phyloP scores from a whole-genome alignment of 352 stramenopile genomes.

The Pythium inflatum region DNA sequence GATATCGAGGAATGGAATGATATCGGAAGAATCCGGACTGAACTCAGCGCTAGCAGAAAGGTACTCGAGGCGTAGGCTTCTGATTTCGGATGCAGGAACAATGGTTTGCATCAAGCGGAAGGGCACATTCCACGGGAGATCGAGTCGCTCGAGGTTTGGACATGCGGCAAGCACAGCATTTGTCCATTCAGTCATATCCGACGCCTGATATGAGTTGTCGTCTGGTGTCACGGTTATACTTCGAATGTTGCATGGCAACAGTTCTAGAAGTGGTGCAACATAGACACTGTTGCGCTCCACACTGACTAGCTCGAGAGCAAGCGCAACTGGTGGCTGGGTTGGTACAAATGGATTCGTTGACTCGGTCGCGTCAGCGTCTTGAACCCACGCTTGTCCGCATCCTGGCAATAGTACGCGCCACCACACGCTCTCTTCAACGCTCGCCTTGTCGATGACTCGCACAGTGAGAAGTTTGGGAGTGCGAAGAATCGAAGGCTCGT shows the following conservation, averaged over 20 bases:
- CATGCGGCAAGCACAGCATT: not conserved
- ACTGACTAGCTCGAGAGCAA: not conserved
- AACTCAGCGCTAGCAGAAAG: not conserved
- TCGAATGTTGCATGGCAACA: too few relatives aligned
- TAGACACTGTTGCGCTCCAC: not conserved
- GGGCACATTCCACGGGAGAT: not conserved
- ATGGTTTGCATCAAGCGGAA: not conserved
- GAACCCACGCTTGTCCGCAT: not conserved
- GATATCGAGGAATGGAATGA: not conserved
- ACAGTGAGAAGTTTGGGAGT: not conserved
- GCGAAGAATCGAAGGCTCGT: not conserved
- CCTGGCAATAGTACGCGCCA: not conserved
- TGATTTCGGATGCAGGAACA: not conserved
- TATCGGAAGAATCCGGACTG: not conserved
- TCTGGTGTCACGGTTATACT: too few relatives aligned
- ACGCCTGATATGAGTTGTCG: not conserved
- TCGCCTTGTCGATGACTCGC: not conserved
- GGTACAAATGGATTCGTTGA: not conserved
- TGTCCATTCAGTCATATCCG: not conserved
- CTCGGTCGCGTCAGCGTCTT: not conserved
- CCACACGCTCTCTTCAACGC: not conserved
- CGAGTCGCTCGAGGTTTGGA: not conserved
- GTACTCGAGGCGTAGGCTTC: not conserved
- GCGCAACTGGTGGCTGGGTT: not conserved
- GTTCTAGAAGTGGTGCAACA: too few relatives aligned